Evolutionary conservation across 441 rosid species (phyloP), one percentile per base, ranked within the genome.

Genomic region (Erodium moschatum): DNA sequence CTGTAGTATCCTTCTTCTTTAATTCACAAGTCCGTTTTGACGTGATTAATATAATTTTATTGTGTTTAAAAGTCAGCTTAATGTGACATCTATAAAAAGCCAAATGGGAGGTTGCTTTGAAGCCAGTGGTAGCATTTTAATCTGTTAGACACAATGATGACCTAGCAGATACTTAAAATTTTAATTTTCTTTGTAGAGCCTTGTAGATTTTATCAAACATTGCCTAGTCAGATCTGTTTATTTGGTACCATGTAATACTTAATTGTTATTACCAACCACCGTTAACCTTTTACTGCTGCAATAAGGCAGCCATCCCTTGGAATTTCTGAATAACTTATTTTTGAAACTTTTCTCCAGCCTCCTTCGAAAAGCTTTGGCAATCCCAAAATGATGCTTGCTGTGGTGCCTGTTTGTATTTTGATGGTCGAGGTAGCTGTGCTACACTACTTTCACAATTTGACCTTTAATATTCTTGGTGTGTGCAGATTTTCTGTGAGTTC

Each of bases 401-500:
- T 35, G 40, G 40, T 35, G 40, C 40, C 9, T 35, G 40, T 35
- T 5, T 0, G 40, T 35, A 35, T 35, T 35, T 35, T 35, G 40
- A 0, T 35, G 40, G 40, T 3, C 6, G 40, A 35, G 40, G 8
- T 35, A 2, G 40, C 8, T 35, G 5, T 35, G 40, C 9, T 35
- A 35, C 4, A 35, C 9, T 5, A 35, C 40, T 35, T 6, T 24
- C 46, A 4, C 42, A 46, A 15, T 44, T 65, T 83, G 46, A 69
- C 48, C 40, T 52, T 66, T 6, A 54, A 10, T 70, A 35, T 74
- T 66, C 46, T 68, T 67, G 56, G 66, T 69, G 29, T 38, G 50
- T 87, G 84, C 88, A 94, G 99, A 83, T 90, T 75, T 81, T 91
- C 21, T 87, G 97, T 71, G 97, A 90, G 72, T 94, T 86, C 78